These are phyloP conservation scores for Petunia axillaris DNA, from an alignment of 257 asterid species.

Conservation along the genomic window DNA sequence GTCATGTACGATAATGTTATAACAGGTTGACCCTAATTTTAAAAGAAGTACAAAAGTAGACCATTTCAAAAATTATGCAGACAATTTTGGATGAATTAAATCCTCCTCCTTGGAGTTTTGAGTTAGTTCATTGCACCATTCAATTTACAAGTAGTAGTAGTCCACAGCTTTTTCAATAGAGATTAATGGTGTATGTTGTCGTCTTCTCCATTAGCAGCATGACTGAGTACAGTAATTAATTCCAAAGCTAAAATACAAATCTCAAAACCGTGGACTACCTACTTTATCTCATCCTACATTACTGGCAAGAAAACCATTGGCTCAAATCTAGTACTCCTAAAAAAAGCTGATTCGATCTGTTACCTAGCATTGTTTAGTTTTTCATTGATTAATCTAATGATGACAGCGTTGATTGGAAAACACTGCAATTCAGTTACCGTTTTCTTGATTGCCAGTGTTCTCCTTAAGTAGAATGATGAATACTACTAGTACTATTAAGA, in stretches of 20 bases:
- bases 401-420: neutral
- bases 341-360: conserved; percentile 1
- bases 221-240: conserved; percentile 2
- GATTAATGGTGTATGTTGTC: neutral
- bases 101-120: neutral
- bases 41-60: too few relatives aligned
- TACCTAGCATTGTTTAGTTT: neutral
- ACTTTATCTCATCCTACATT: neutral
- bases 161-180: too few relatives aligned
- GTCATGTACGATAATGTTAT: too few relatives aligned
- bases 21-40: too few relatives aligned
- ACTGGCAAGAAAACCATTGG: conserved; percentile 23
- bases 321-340: neutral
- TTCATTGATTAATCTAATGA: conserved; percentile 17
- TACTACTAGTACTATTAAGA: neutral
- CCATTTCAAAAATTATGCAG: too few relatives aligned
- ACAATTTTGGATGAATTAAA: neutral
- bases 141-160: neutral
- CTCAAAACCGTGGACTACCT: conserved; percentile 22
- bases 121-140: conserved; percentile 2
- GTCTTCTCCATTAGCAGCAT: neutral
- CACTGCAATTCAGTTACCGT: neutral
- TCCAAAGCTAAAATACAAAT: conserved; percentile 4
- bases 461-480: conserved; percentile 4
- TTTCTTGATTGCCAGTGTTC: neutral